phyloP scores from a whole-genome alignment of 805 yeast genomes.

The Cyberlindnera veronae region DNA sequence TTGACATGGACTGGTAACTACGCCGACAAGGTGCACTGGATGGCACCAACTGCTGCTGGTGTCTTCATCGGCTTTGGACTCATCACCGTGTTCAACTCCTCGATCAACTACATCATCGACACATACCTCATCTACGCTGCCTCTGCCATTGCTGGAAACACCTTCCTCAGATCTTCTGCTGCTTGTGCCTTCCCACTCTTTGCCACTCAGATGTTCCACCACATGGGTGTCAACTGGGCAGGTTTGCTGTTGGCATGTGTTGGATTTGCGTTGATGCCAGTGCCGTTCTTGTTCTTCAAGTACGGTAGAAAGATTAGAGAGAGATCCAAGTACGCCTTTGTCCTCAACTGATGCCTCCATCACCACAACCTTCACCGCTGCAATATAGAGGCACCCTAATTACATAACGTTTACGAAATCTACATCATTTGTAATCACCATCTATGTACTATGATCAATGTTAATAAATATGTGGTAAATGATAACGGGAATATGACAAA shows the following conservation, averaged over 20 bases:
- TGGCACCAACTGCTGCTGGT: conserved; percentile 70
- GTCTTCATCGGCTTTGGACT: conserved; percentile 65
- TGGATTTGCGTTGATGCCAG: conserved; percentile 54
- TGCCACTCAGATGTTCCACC: conserved; percentile 64
- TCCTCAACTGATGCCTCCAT: conserved; percentile 6
- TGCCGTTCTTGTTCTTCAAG: conserved; percentile 61
- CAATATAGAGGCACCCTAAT: neutral
- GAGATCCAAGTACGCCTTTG: conserved; percentile 56
- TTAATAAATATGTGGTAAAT: neutral
- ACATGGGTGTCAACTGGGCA: conserved; percentile 76
- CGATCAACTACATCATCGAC: conserved; percentile 71
- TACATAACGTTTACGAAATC: neutral
- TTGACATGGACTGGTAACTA: conserved; percentile 85
- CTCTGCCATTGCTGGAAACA: conserved; percentile 72
- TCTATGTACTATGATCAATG: neutral
- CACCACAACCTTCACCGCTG: neutral
- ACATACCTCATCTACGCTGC: conserved; percentile 70
- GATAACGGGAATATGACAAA: neutral
- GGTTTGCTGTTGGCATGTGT: conserved; percentile 67
- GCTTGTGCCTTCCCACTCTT: conserved; percentile 75
- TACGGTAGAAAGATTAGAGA: conserved; percentile 57
- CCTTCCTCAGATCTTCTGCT: conserved; percentile 62
- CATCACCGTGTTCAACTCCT: conserved; percentile 62
- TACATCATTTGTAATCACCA: neutral
- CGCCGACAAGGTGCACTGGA: conserved; percentile 70